Percentiles rank a stretch among this genome's conserved stretches.
These are phyloP conservation scores for Paraphaeosphaeria minitans DNA, from an alignment of 2,329 filamentous ascomycete genomes.

Conservation along the genomic window DNA sequence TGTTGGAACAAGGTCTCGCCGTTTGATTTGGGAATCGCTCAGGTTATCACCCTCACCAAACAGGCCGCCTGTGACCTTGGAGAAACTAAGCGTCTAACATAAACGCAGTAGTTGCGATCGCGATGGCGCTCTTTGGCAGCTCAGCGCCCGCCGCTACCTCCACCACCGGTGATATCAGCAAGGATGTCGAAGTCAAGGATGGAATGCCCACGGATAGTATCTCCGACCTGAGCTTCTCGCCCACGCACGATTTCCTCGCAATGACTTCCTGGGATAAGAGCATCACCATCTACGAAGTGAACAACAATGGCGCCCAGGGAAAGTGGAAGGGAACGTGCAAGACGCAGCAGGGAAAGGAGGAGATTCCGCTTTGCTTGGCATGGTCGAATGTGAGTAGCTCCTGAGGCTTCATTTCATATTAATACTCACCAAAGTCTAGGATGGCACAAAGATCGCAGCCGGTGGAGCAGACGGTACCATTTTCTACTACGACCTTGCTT, in stretches of 20 bases:
- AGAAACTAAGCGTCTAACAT: not conserved
- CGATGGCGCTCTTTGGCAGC: constrained; percentile 67
- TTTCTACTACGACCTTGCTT: constrained; percentile 79
- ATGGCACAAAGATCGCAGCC: constrained; percentile 86
- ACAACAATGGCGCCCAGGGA: constrained; percentile 78
- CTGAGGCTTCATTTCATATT: not conserved
- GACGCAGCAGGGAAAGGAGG: constrained; percentile 45
- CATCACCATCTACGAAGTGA: constrained; percentile 94
- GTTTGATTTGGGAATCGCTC: not conserved
- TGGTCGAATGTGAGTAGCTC: constrained; percentile 79
- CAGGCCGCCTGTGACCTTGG: not conserved
- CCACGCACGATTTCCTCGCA: constrained; percentile 78
- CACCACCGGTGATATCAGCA: constrained; percentile 87
- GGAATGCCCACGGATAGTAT: constrained; percentile 79
- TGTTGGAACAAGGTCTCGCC: not conserved
- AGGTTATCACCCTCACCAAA: no score
- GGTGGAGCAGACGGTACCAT: constrained; percentile 90
- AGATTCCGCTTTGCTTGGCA: constrained; percentile 79
- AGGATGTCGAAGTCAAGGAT: constrained; percentile 78
- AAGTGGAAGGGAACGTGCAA: constrained; percentile 87
- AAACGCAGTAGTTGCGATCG: constrained; percentile 6
- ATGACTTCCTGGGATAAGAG: constrained; percentile 98
- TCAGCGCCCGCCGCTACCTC: constrained; percentile 62
- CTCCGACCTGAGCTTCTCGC: constrained; percentile 83
- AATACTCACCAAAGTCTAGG: constrained; percentile 58